Conservation (phyloP, 2,329 filamentous ascomycete genomes). For the Proliferodiscus dingleyae region DNA sequence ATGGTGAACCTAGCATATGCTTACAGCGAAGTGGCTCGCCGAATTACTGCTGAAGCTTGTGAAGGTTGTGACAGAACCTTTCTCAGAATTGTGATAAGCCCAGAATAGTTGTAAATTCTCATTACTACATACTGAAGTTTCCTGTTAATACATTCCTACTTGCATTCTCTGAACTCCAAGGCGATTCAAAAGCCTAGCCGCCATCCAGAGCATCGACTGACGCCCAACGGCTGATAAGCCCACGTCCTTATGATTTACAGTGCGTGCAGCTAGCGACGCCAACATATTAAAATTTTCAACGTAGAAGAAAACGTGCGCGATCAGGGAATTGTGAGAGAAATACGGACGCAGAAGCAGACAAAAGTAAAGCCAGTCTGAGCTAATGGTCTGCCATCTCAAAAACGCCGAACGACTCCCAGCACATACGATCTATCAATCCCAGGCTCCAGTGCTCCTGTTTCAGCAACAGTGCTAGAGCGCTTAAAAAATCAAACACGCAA, state of each 20-base stretch:
- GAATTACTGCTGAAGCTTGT: too few relatives aligned
- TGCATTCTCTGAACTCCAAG: background rate
- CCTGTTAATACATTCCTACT: conserved; percentile 5
- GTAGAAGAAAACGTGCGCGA: background rate
- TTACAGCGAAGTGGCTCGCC: too few relatives aligned
- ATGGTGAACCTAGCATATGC: too few relatives aligned
- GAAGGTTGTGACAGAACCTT: too few relatives aligned
- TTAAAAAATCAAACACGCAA: background rate
- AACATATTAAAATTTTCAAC: background rate
- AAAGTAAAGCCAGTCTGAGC: background rate
- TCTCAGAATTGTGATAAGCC: background rate
- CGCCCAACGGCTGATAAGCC: conserved; percentile 2
- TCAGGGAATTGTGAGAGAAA: background rate
- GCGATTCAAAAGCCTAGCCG: conserved; percentile 1
- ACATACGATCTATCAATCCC: background rate
- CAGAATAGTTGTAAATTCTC: background rate
- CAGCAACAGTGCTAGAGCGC: too few relatives aligned
- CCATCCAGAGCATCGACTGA: conserved; percentile 7
- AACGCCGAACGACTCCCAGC: background rate
- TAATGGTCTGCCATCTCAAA: background rate
- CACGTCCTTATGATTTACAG: background rate
- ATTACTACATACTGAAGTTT: conserved; percentile 5
- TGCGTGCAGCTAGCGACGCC: background rate
- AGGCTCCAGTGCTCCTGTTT: too few relatives aligned
- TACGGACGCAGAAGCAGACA: background rate